phyloP scores from a whole-genome alignment of 2,329 filamentous ascomycete genomes.

The Thielaviopsis euricoi region DNA sequence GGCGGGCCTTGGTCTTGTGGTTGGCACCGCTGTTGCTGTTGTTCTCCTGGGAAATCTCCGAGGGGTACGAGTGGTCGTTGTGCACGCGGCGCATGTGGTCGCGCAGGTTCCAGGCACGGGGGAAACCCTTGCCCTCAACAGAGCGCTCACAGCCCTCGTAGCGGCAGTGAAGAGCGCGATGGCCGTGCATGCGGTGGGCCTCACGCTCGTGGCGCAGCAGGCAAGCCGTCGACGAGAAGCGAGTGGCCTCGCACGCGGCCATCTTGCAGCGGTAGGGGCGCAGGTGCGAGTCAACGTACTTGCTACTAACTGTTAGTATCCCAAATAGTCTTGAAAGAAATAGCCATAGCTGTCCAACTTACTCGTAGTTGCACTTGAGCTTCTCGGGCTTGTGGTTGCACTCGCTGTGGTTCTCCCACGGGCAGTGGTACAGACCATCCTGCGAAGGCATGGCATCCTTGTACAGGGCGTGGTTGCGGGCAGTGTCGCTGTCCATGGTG shows the following conservation, averaged over 20 bases:
- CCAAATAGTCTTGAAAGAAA: neutral
- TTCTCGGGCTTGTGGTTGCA: slow-evolving; percentile 90
- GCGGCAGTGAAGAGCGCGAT: slow-evolving; percentile 81
- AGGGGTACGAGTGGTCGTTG: slow-evolving; percentile 34
- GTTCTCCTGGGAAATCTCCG: slow-evolving; percentile 26
- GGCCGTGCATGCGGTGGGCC: slow-evolving; percentile 87
- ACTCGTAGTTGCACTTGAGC: slow-evolving; percentile 99
- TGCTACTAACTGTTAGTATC: slow-evolving; percentile 36
- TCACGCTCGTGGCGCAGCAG: slow-evolving; percentile 89
- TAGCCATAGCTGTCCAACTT: slow-evolving; percentile 27
- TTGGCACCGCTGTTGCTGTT: too few relatives aligned
- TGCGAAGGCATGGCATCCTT: slow-evolving; percentile 43
- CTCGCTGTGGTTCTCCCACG: slow-evolving; percentile 51
- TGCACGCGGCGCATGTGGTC: slow-evolving; percentile 97
- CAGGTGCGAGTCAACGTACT: slow-evolving; percentile 91
- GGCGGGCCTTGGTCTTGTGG: slow-evolving; percentile 14
- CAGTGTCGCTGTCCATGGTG: slow-evolving; percentile 37
- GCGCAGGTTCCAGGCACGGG: slow-evolving; percentile 84
- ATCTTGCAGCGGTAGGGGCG: slow-evolving; percentile 94
- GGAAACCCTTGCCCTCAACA: slow-evolving; percentile 71
- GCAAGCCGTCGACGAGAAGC: slow-evolving; percentile 91
- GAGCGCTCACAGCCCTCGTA: slow-evolving; percentile 79
- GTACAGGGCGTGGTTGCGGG: slow-evolving; percentile 54
- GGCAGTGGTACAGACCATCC: slow-evolving; percentile 87
- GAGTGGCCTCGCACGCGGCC: slow-evolving; percentile 63